Percentiles rank a stretch among this genome's conserved stretches.
Evolutionary conservation across 306 rosid species (phyloP).

Genomic region (Senna siamea): DNA sequence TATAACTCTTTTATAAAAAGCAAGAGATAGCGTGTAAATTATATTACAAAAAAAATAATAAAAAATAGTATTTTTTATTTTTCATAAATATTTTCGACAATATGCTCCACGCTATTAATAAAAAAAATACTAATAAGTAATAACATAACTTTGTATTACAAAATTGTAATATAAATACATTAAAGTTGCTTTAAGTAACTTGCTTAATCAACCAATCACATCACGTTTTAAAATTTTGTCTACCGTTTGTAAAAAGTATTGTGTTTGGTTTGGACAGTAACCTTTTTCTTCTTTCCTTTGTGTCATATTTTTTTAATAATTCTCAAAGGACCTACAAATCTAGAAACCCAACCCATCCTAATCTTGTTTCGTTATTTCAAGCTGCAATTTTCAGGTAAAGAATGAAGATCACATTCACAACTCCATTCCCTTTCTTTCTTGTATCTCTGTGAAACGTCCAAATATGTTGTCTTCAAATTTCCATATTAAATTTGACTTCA

Average conservation of each 20-base stretch:
- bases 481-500: slow-evolving; percentile 35
- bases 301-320: slow-evolving; percentile 16
- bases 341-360: slow-evolving; percentile 18
- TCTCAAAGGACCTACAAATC: slow-evolving; percentile 23
- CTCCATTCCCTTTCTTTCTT: neutral
- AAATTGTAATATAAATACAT: no score
- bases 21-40: no score
- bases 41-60: no score
- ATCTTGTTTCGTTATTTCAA: neutral
- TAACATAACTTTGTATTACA: no score
- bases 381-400: no score
- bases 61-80: no score
- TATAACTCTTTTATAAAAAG: no score
- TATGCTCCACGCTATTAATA: no score
- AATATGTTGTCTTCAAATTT: slow-evolving; percentile 13
- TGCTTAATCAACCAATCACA: slow-evolving; percentile 5
- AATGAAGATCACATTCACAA: no score
- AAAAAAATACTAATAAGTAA: no score
- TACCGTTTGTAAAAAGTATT: neutral
- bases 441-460: slow-evolving; percentile 39
- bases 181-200: neutral
- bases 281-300: neutral
- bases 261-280: neutral
- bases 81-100: no score
- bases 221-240: neutral